A percentile compares a stretch with the other conserved stretches of the same genome.
phyloP scores from a whole-genome alignment of 352 stramenopile species.

The Phytophthora cajani region DNA sequence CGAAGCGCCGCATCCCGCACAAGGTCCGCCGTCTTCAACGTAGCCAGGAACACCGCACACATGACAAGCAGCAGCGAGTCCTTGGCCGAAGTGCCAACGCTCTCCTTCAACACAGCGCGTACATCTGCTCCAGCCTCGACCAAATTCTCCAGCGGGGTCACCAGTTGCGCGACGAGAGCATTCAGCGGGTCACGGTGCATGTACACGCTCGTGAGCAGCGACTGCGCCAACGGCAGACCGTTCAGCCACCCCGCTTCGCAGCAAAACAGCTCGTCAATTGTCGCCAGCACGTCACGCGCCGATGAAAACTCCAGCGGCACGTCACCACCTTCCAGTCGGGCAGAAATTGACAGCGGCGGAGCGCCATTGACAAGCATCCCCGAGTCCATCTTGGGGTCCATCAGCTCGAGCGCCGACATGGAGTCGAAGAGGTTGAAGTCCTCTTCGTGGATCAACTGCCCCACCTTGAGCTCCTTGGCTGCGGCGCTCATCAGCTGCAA shows the following conservation, averaged over 20 bases:
- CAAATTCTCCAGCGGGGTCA: conserved; percentile 40
- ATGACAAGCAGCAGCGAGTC: conserved; percentile 82
- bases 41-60: conserved; percentile 63
- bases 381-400: conserved; percentile 95
- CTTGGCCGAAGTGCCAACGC: conserved; percentile 38
- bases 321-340: conserved; percentile 47
- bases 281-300: conserved; percentile 73
- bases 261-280: conserved; percentile 77
- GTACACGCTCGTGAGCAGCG: conserved; percentile 91
- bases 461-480: conserved; percentile 82
- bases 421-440: conserved; percentile 94
- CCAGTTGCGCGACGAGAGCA: conserved; percentile 67
- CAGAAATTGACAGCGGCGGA: conserved; percentile 60
- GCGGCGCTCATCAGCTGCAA: conserved; percentile 62
- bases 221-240: conserved; percentile 88
- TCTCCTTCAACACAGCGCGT: conserved; percentile 35
- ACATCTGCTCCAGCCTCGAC: conserved; percentile 34
- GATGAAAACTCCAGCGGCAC: conserved; percentile 74
- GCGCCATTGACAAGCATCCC: conserved; percentile 78
- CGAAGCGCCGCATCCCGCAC: conserved; percentile 87
- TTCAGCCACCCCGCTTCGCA: conserved; percentile 85
- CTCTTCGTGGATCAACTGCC: conserved; percentile 78
- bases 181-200: conserved; percentile 78
- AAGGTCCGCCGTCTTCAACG: conserved; percentile 80
- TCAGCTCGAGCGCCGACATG: conserved; percentile 95